Evolutionary conservation across 768 basidiomycete genomes (phyloP), one percentile per base, ranked within the genome.

Genomic region (Tulasnella sp.): DNA sequence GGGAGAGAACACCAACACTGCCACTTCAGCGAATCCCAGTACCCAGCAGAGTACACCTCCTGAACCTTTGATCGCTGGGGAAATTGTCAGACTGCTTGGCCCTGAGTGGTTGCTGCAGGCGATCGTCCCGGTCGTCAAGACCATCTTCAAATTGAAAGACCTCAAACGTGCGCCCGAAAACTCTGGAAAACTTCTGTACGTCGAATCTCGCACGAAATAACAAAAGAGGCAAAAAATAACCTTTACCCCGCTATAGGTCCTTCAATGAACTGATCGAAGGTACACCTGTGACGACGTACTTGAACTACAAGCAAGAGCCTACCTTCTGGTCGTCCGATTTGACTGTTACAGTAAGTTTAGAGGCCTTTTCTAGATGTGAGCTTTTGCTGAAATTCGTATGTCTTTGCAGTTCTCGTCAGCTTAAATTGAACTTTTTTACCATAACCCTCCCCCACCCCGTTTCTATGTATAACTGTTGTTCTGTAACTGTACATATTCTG

Each of bases 161-260:
- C 80, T 94, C 67, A 86, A 87, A 44, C 90, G 92, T 70, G 92
- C 89, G 3, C 92, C 91, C 0, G 91, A 90, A 0, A 86, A 87
- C 70, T 92, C 91, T 7, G 93, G 93, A 0, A 80, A 78, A 13
- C 88, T 95, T 39, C 87, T 77, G 75, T 77, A 77, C 3, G 55
- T 46, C 67, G 35, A n/a, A 11, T 0, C 29, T 32, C 15, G 9
- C 26, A 13, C 18, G 18, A 70, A 3, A 6, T 20, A 3, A 70
- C 18, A 13, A 42, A 11, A 6, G n/a, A n/a, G n/a, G n/a, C n/a
- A n/a, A n/a, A n/a, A n/a, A n/a, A n/a, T n/a, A 15, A 20, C 15
- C 39, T 6, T 29, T 6, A 7, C 29, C 18, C n/a, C 26, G 7
- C 29, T 23, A 13, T 23, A 74, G 73, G 73, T 74, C 73, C 23